Evolutionary conservation across 495 filamentous ascomycete species (phyloP).

Genomic region (Talaromyces proteolyticus): DNA sequence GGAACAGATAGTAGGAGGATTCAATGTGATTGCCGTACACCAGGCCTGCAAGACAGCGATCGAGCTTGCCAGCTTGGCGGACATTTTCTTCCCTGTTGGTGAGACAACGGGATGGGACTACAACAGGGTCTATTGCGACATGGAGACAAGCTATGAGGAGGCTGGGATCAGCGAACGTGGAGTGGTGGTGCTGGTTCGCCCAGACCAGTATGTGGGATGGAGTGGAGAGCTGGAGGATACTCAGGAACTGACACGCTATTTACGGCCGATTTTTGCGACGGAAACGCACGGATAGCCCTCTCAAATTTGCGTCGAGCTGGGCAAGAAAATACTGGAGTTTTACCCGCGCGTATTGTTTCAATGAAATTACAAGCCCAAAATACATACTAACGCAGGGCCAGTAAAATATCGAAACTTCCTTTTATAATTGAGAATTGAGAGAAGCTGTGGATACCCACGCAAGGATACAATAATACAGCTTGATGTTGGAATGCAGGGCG

Average conservation of each 20-base stretch:
- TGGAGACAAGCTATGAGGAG: background rate
- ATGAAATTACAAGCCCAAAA: background rate
- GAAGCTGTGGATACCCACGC: too few relatives aligned
- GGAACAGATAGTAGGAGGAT: background rate
- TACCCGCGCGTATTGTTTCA: background rate
- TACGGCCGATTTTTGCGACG: background rate
- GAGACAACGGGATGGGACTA: slow-evolving; percentile 20
- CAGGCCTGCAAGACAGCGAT: background rate
- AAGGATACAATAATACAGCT: background rate
- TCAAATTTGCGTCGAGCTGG: background rate
- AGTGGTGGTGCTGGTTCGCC: background rate
- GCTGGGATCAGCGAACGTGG: background rate
- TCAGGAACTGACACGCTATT: background rate
- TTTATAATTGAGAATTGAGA: background rate
- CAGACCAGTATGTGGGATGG: slow-evolving; percentile 1
- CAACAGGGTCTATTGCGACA: slow-evolving; percentile 15
- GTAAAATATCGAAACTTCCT: background rate
- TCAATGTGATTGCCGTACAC: background rate
- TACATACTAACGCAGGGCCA: background rate
- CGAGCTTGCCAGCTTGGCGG: slow-evolving; percentile 6
- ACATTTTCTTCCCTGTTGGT: slow-evolving; percentile 20
- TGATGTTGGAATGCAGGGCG: too few relatives aligned
- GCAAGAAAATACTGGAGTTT: background rate
- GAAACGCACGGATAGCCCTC: background rate
- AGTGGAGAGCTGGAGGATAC: background rate